These are phyloP conservation scores for Pythium guiyangense DNA, from an alignment of 352 stramenopile genomes.

Conservation along the genomic window DNA sequence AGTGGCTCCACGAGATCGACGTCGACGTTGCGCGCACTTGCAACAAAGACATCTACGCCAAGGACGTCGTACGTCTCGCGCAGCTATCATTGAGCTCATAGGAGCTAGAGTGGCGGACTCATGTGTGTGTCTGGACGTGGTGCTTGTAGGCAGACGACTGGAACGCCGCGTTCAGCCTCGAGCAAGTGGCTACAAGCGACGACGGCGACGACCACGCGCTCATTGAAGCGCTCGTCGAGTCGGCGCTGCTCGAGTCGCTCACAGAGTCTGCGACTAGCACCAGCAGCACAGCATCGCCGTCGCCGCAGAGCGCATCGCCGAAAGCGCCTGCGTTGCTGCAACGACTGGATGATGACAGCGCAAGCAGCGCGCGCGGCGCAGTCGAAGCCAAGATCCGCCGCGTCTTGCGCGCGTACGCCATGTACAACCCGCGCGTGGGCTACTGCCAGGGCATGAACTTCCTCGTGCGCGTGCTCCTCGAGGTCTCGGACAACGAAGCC, in stretches of 20 bases:
- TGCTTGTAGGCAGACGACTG: constrained; percentile 12
- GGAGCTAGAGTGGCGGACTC: background rate
- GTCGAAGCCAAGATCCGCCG: constrained; percentile 70
- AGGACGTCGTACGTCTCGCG: constrained; percentile 15
- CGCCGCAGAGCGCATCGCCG: background rate
- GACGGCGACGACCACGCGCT: constrained; percentile 4
- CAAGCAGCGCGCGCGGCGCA: background rate
- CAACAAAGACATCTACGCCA: constrained; percentile 46
- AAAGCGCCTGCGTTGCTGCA: too few species aligned
- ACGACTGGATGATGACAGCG: background rate
- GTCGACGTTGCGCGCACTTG: constrained; percentile 76
- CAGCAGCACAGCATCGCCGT: background rate
- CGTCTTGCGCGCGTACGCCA: constrained; percentile 71
- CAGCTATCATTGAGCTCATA: background rate
- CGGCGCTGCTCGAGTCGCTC: background rate
- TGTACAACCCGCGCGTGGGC: constrained; percentile 76
- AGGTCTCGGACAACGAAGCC: constrained; percentile 59
- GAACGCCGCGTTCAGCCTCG: background rate
- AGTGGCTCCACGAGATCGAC: constrained; percentile 80
- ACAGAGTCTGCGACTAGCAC: background rate
- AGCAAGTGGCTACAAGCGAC: background rate
- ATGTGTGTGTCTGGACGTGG: background rate
- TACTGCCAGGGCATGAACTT: constrained; percentile 91
- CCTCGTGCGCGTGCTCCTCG: constrained; percentile 64
- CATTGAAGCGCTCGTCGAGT: constrained; percentile 7